Percentiles rank a stretch among this genome's conserved stretches.
Conservation (phyloP, 306 rosid species). For the Dalbergia cultrata region DNA sequence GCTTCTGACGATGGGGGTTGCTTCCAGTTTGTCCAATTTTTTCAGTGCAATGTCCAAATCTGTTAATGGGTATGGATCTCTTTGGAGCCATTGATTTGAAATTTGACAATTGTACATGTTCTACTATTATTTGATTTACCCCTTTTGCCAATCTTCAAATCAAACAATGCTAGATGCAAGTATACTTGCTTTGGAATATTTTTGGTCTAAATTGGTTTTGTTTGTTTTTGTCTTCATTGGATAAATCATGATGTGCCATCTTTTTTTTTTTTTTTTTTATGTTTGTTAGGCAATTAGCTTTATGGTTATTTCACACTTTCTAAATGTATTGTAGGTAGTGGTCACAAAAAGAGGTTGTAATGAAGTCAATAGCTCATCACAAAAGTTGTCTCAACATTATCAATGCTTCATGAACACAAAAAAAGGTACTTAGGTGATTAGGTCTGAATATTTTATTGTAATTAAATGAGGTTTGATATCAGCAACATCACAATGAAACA, state of each 20-base stretch:
- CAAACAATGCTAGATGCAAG: conserved; percentile 26
- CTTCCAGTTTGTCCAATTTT: conserved; percentile 70
- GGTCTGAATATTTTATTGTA: too few species aligned
- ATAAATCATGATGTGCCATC: conserved; percentile 11
- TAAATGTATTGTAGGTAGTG: too few species aligned
- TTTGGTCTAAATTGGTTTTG: conserved; percentile 14
- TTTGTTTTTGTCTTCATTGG: background rate
- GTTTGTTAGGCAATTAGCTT: background rate
- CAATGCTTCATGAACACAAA: conserved; percentile 61
- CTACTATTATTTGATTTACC: conserved; percentile 8
- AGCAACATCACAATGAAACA: background rate
- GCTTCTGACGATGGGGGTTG: conserved; percentile 43
- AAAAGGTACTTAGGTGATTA: conserved; percentile 45
- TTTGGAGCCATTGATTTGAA: background rate
- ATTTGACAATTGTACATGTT: conserved; percentile 6
- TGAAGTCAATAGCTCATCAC: too few species aligned
- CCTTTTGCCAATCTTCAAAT: background rate
- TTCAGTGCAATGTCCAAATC: conserved; percentile 74
- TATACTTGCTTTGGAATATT: conserved; percentile 21
- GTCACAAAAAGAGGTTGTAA: too few species aligned
- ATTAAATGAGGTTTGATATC: too few species aligned
- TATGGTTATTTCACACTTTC: too few species aligned
- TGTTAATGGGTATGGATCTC: conserved; percentile 65
- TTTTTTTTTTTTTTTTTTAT: background rate
- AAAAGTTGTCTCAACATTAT: conserved; percentile 19